Percentiles rank a stretch among this genome's conserved stretches.
These are phyloP conservation scores for Periconia sp. DNA, from an alignment of 2,329 filamentous ascomycete genomes.

Conservation along the genomic window DNA sequence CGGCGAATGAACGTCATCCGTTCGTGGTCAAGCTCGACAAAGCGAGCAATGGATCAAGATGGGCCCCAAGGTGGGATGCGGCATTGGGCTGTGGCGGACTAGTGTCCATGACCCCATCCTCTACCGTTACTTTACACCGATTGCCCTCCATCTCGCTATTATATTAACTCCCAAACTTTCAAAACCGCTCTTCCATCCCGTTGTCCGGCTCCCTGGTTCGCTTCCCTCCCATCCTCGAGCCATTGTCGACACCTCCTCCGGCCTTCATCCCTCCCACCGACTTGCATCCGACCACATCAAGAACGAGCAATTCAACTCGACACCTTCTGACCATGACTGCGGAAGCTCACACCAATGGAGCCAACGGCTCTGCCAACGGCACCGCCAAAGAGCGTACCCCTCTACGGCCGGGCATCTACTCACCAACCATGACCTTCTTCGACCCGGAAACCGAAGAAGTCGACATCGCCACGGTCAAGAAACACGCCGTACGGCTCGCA, in stretches of 20 bases:
- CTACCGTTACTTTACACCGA: conserved; percentile 33
- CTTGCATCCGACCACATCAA: background rate
- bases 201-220: conserved; percentile 17
- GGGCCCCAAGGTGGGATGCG: conserved; percentile 31
- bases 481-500: conserved; percentile 76
- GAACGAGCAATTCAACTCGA: background rate
- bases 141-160: conserved; percentile 34
- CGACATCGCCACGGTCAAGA: conserved; percentile 77
- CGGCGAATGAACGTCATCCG: conserved; percentile 29
- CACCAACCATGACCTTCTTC: conserved; percentile 90
- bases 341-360: conserved; percentile 32
- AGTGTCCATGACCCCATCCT: conserved; percentile 16
- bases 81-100: conserved; percentile 25
- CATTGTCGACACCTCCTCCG: background rate
- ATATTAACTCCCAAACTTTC: conserved; percentile 39
- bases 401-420: conserved; percentile 81
- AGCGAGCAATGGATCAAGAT: conserved; percentile 24
- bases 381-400: conserved; percentile 50
- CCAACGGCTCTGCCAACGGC: conserved; percentile 38
- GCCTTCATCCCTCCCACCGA: conserved; percentile 5
- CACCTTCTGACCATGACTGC: conserved; percentile 12
- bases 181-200: conserved; percentile 13
- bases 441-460: conserved; percentile 80
- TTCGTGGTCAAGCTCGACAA: too few species aligned
- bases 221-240: conserved; percentile 11